phyloP scores from a whole-genome alignment of 1,284 basidiomycete species.

The Boletus subluridellus region DNA sequence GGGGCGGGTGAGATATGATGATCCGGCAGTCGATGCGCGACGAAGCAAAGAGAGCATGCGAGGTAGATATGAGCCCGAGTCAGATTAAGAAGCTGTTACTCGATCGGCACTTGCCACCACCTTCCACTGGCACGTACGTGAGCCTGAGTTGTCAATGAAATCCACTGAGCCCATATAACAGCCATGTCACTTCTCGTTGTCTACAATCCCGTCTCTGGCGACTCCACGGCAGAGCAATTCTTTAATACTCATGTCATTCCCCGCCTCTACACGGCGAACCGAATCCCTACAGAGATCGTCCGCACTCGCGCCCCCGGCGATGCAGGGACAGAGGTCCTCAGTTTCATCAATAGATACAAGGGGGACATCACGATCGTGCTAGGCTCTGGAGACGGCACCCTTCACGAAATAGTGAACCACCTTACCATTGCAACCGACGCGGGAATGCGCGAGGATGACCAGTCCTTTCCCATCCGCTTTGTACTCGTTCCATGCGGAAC shows the following conservation, averaged over 20 bases:
- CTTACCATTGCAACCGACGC: conserved; percentile 40
- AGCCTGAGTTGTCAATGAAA: conserved; percentile 1
- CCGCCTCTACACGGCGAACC: conserved; percentile 47
- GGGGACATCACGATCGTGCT: conserved; percentile 53
- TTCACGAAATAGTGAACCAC: conserved; percentile 78
- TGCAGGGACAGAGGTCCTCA: conserved; percentile 53
- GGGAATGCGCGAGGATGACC: conserved; percentile 13
- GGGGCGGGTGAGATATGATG: not conserved
- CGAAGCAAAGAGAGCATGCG: conserved; percentile 20
- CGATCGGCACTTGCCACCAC: not conserved
- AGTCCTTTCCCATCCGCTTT: conserved; percentile 36
- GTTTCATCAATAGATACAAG: conserved; percentile 36
- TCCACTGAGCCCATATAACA: not conserved
- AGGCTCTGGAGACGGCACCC: conserved; percentile 87
- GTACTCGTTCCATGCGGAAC: conserved; percentile 80
- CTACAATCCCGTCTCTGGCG: conserved; percentile 51
- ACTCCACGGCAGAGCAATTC: conserved; percentile 43
- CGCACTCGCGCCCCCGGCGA: conserved; percentile 55
- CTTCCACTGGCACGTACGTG: conserved; percentile 6
- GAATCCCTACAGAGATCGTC: conserved; percentile 40
- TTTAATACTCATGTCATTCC: conserved; percentile 63
- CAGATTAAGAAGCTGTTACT: not conserved
- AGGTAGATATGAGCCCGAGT: not conserved
- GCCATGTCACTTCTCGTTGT: conserved; percentile 46
- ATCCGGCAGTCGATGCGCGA: conserved; percentile 4